phyloP scores from a whole-genome alignment of 148 eudicot genomes.

The Simmondsia chinensis region DNA sequence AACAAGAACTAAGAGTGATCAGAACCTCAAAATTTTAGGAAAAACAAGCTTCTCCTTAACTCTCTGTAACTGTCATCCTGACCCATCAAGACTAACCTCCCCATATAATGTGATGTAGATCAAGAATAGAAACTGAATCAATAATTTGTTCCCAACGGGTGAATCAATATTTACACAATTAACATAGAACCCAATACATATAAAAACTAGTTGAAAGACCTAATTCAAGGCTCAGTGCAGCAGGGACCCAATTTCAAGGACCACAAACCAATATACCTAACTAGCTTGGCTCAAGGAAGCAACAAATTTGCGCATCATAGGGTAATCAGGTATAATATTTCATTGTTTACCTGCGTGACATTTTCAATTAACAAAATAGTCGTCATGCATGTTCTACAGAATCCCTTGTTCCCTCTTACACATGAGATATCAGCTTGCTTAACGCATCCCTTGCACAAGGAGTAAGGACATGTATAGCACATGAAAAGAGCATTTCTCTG shows the following conservation, averaged over 20 bases:
- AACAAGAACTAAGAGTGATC: no score
- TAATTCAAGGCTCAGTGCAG: background rate
- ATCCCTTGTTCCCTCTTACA: slow-evolving; percentile 83
- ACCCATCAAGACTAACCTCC: no score
- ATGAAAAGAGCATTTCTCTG: slow-evolving; percentile 69
- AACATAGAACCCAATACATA: no score
- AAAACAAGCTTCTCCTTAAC: no score
- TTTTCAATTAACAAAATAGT: slow-evolving; percentile 76
- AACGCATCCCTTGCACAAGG: slow-evolving; percentile 84
- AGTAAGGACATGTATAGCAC: slow-evolving; percentile 93
- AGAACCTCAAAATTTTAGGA: no score
- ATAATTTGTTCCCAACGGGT: no score
- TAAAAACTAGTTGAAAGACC: no score
- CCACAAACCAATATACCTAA: background rate
- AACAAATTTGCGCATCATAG: background rate
- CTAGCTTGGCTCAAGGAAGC: background rate
- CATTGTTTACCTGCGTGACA: slow-evolving; percentile 45
- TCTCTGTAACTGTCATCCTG: no score
- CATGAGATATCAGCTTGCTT: slow-evolving; percentile 56
- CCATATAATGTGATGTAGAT: no score
- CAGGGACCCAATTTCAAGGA: slow-evolving; percentile 1
- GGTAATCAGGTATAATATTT: slow-evolving; percentile 42
- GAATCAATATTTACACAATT: no score
- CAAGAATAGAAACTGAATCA: no score
- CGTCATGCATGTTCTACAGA: slow-evolving; percentile 75